Base-by-base conservation (phyloP, 2,329 filamentous ascomycete species). In the Fusarium incarnatum region DNA sequence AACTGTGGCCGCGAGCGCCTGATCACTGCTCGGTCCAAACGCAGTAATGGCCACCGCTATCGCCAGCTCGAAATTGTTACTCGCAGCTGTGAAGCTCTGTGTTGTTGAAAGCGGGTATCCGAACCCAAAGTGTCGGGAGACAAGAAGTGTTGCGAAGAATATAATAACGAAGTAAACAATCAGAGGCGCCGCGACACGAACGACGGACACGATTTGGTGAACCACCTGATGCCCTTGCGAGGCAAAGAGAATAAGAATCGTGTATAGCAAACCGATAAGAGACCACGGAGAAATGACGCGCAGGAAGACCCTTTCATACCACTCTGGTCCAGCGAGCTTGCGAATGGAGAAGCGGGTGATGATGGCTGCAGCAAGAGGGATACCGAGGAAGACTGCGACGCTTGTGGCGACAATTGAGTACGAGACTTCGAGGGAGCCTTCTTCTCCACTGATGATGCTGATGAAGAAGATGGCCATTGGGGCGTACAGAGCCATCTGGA, bases 21-120 rank as follows among this genome's bases (percentile, higher is more conserved):
- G 90, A 52, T 94, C 89, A 73, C 92, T 95, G 42, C 91, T 82
- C 0, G 91, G 86, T 0, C 94, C 94, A 80, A 92, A 97, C 0
- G 91, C 91, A 0, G 94, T 91, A 5, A 97, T 90, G 0, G 92
- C 92, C 0, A 97, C 94, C 0, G 94, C 94, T 80, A 97, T 97
- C 0, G 94, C 93, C 25, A 97, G 82, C 82, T 97, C 94, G 75
- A 97, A 97, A 77, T 97, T 97, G 77, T 97, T 97, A 78, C 94
- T 97, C 2, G 93, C 92, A 0, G 93, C 94, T 0, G 93, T 97
- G 74, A 97, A 96, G 76, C 92, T 94, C 80, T 97, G 93, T 3
- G 93, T 95, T 13, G 87, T 85, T 2, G 87, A 86, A 1, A 94
- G 78, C 37, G 85, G 85, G 77, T 97, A 97, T 0, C 88, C 89